Conservation (phyloP, 2,329 filamentous ascomycete genomes). For the Sporothrix humicola region DNA sequence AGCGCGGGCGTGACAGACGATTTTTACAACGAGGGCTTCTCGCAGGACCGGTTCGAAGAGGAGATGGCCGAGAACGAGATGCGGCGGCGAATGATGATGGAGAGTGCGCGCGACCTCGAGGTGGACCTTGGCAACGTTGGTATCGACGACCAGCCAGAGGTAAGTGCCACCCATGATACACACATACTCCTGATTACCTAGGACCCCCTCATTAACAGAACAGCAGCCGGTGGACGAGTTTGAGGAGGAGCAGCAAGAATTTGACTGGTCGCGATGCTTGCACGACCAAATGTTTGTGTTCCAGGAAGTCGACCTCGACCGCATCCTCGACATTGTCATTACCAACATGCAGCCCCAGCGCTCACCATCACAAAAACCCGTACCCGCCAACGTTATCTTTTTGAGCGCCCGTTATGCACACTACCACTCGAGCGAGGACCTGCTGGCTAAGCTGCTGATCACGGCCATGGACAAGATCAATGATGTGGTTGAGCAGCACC, state of each 20-base stretch:
- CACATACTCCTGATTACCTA: not conserved
- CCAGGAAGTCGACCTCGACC: conserved; percentile 88
- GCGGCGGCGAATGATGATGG: conserved; percentile 98
- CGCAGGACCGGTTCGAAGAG: conserved; percentile 92
- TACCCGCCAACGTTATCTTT: conserved; percentile 96
- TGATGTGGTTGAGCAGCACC: conserved; percentile 89
- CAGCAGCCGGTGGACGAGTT: conserved; percentile 73
- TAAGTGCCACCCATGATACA: conserved; percentile 49
- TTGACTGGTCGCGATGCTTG: conserved; percentile 91
- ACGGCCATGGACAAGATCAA: conserved; percentile 97
- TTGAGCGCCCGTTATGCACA: conserved; percentile 94
- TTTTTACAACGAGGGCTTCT: conserved; percentile 91
- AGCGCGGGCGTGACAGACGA: conserved; percentile 81
- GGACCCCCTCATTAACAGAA: conserved; percentile 32
- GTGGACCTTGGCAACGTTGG: conserved; percentile 95
- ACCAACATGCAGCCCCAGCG: conserved; percentile 97
- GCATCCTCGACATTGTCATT: conserved; percentile 93
- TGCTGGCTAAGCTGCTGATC: conserved; percentile 79
- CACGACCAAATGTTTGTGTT: conserved; percentile 99
- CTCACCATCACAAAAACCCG: conserved; percentile 95
- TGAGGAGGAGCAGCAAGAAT: conserved; percentile 89
- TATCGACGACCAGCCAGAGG: conserved; percentile 93
- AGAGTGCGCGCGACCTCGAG: conserved; percentile 94
- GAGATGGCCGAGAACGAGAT: conserved; percentile 97
- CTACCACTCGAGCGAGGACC: conserved; percentile 87